These are phyloP conservation scores for Thielaviopsis punctulata DNA, from an alignment of 2,329 filamentous ascomycete genomes.

Conservation along the genomic window DNA sequence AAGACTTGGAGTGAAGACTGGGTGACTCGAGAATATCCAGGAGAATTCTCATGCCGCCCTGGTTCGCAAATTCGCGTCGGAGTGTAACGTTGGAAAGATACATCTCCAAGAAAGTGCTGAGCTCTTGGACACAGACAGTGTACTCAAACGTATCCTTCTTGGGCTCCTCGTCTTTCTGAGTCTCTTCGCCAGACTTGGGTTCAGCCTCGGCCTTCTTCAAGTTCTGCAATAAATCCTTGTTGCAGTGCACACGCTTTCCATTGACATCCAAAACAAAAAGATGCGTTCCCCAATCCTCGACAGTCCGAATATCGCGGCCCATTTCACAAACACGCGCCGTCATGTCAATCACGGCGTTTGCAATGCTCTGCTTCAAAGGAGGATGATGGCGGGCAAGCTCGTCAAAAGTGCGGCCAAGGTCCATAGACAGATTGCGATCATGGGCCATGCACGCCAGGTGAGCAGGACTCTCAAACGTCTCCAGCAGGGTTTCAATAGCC, in stretches of 20 bases:
- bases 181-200: slow-evolving; percentile 3
- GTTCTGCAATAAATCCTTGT: slow-evolving; percentile 21
- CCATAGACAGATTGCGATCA: slow-evolving; percentile 51
- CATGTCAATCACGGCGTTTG: slow-evolving; percentile 79
- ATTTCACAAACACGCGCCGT: slow-evolving; percentile 63
- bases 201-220: slow-evolving; percentile 14
- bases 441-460: slow-evolving; percentile 73
- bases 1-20: slow-evolving; percentile 57
- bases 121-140: slow-evolving; percentile 14
- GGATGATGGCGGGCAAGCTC: slow-evolving; percentile 92
- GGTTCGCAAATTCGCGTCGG: slow-evolving; percentile 56
- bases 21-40: slow-evolving; percentile 71
- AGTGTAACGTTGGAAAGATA: slow-evolving; percentile 61
- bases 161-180: not conserved
- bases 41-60: slow-evolving; percentile 66
- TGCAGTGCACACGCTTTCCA: slow-evolving; percentile 36
- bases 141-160: slow-evolving; percentile 9
- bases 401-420: slow-evolving; percentile 74
- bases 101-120: slow-evolving; percentile 56
- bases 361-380: slow-evolving; percentile 58
- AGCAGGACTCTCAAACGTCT: slow-evolving; percentile 86
- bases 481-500: slow-evolving; percentile 73
- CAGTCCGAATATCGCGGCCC: slow-evolving; percentile 50
- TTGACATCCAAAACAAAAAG: slow-evolving; percentile 46
- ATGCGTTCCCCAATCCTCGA: slow-evolving; percentile 60